phyloP scores from a whole-genome alignment of 1,284 basidiomycete genomes.

The Peniophora sp. region DNA sequence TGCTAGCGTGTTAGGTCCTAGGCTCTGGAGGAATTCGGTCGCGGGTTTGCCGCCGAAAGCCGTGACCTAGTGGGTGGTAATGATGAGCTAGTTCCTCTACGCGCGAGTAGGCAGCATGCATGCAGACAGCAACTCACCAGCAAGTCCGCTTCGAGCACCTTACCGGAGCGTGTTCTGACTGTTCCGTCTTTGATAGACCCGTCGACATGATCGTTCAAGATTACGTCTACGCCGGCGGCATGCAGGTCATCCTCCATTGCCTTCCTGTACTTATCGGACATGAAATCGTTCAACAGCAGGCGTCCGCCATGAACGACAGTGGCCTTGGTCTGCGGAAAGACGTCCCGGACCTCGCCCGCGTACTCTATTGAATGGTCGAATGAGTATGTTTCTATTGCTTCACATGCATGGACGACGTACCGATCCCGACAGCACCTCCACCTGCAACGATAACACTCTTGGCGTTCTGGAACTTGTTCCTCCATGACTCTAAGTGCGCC shows the following conservation, averaged over 20 bases:
- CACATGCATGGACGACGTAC: constrained; percentile 25
- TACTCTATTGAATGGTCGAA: constrained; percentile 29
- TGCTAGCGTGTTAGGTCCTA: neutral
- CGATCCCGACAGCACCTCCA: constrained; percentile 56
- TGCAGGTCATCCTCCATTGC: neutral
- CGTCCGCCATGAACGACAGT: neutral
- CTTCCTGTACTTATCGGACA: neutral
- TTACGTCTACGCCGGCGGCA: neutral
- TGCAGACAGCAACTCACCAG: neutral
- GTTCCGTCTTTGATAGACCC: neutral
- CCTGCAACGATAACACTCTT: constrained; percentile 49
- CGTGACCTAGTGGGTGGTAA: neutral
- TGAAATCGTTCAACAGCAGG: neutral
- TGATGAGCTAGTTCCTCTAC: constrained; percentile 13
- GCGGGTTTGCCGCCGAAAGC: constrained; percentile 1
- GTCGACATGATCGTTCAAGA: neutral
- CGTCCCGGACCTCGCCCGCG: constrained; percentile 49
- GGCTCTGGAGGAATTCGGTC: neutral
- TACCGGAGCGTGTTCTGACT: neutral
- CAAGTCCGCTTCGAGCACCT: neutral
- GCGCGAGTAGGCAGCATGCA: too few relatives aligned
- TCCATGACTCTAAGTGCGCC: constrained; percentile 32
- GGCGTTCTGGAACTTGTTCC: constrained; percentile 37
- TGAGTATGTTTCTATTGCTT: neutral
- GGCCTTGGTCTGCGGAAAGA: constrained; percentile 27